Base-by-base conservation (phyloP, 768 basidiomycete genomes). In the Gelatoporia subvermispora region DNA sequence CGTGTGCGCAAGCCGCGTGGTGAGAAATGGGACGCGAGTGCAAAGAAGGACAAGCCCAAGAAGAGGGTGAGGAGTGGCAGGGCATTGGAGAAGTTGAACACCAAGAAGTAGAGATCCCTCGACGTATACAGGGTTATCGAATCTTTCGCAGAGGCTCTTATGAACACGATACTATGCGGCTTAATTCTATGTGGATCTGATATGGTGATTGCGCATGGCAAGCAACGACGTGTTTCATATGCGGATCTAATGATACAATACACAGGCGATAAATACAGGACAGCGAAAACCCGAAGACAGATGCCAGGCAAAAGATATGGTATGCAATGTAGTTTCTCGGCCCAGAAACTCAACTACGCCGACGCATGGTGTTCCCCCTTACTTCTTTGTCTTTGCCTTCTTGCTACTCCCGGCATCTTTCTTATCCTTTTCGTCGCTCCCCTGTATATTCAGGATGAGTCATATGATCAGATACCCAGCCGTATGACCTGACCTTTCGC, bases 31-130 rank as follows among this genome's bases (percentile, higher is more conserved):
- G 63, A 57, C 16, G 58, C 65, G 7, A 52, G 62, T 41, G 61
- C 49, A 52, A 66, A 67, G 49, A 65, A 63, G 45, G 64, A 55
- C 52, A 65, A 60, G 60, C 60, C 49, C 56, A 71, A 60, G 53
- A 76, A 73, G 65, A 68, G 81, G 54, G 68, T 77, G 25, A 70
- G 78, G 59, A 82, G 78, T 48, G 75, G 78, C 49, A 79, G 72
- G 64, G 78, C 72, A 47, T 22, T 74, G 16, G 62, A 68, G 52
- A 84, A 76, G 68, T 67, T 68, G 64, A 85, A 84, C 61, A 64
- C 60, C 35, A 86, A 84, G 57, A 85, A 84, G 67, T 79, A 55
- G 48, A 22, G 8, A 18, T n/a, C n/a, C n/a, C n/a, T n/a, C n/a
- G n/a, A n/a, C n/a, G n/a, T n/a, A n/a, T n/a, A n/a, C n/a, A n/a